phyloP scores from a whole-genome alignment of 768 basidiomycete genomes.

The Amanita subjunquillea region DNA sequence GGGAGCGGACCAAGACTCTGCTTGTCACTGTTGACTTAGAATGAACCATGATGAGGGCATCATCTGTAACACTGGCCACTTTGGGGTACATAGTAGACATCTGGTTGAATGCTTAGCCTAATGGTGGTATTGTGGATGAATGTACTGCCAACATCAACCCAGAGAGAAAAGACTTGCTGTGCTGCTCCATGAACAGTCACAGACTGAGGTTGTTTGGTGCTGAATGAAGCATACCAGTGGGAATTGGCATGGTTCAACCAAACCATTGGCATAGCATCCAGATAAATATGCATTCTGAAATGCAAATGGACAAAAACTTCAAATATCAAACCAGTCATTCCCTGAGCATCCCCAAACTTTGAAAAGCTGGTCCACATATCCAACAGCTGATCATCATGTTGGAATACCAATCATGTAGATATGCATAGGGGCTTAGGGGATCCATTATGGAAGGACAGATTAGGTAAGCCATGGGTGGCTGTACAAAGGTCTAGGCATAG shows the following conservation, averaged over 20 bases:
- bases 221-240: background rate
- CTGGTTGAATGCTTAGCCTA: background rate
- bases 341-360: background rate
- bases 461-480: too few relatives aligned
- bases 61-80: too few relatives aligned
- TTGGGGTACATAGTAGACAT: background rate
- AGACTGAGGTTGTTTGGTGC: background rate
- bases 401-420: too few relatives aligned
- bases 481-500: too few relatives aligned
- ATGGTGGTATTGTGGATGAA: background rate
- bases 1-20: too few relatives aligned
- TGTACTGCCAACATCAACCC: background rate
- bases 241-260: background rate
- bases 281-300: background rate
- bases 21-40: too few relatives aligned
- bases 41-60: too few relatives aligned
- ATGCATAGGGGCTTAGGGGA: too few relatives aligned
- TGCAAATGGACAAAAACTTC: background rate
- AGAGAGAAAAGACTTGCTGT: background rate
- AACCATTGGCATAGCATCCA: background rate
- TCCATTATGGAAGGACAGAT: too few relatives aligned
- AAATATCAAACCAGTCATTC: background rate
- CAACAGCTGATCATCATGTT: conserved; percentile 1
- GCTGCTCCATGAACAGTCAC: background rate
- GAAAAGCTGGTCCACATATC: background rate